Percentiles rank a stretch among this genome's conserved stretches.
phyloP scores from a whole-genome alignment of 192 early-diverging fungal genomes.

The Borealophlyctis nickersoniae region DNA sequence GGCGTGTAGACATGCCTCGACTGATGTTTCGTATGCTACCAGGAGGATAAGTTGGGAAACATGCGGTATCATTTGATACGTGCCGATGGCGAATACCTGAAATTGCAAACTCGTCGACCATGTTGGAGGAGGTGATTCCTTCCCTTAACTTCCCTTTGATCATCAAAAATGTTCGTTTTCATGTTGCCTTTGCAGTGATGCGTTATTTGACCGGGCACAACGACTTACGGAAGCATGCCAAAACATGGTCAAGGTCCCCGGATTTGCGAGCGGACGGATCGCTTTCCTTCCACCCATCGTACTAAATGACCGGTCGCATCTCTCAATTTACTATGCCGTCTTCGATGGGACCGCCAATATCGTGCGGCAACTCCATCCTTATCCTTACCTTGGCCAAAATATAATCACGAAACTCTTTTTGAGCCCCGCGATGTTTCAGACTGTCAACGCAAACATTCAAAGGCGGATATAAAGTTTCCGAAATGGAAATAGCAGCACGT shows the following conservation, averaged over 20 bases:
- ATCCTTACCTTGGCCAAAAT: conserved; percentile 19
- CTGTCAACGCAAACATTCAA: too few relatives aligned
- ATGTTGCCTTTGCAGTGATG: too few relatives aligned
- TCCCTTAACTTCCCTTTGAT: conserved; percentile 44
- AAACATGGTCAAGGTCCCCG: conserved; percentile 17
- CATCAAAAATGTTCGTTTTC: too few relatives aligned
- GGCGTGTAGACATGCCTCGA: conserved; percentile 23
- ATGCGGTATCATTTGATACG: too few relatives aligned
- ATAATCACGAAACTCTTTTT: conserved; percentile 11
- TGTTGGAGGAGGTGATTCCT: conserved; percentile 28
- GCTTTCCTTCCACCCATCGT: background rate
- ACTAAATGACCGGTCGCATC: background rate
- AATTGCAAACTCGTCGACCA: too few relatives aligned
- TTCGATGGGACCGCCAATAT: background rate
- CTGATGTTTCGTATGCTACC: conserved; percentile 42
- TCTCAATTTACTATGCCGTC: background rate
- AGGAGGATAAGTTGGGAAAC: too few relatives aligned
- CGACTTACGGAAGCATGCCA: conserved; percentile 25
- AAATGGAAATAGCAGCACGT: too few relatives aligned
- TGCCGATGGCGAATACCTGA: too few relatives aligned
- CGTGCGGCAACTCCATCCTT: too few relatives aligned
- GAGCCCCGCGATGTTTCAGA: conserved; percentile 9
- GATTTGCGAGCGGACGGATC: background rate
- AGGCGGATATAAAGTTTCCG: too few relatives aligned
- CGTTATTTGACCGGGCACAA: too few relatives aligned